Percentiles rank a stretch among this genome's conserved stretches.
Evolutionary conservation across 148 eudicot genomes (phyloP).

Genomic region (Chenopodium formosanum): DNA sequence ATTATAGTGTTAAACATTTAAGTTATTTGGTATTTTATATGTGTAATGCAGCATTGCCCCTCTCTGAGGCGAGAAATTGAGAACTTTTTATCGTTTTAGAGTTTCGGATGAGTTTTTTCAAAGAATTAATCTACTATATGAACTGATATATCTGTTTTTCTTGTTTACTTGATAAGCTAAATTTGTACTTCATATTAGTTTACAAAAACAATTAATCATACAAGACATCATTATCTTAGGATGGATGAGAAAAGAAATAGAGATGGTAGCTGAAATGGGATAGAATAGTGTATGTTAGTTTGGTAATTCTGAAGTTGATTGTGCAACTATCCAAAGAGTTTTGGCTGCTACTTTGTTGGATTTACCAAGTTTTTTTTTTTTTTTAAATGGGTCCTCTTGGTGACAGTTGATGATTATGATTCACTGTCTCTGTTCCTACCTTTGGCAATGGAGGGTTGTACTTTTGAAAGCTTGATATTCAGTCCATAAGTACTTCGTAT

Average conservation of each 20-base stretch:
- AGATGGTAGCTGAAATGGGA: background rate
- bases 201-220: background rate
- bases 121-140: background rate
- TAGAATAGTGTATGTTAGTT: background rate
- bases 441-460: background rate
- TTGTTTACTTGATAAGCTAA: background rate
- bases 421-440: background rate
- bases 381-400: background rate
- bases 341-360: background rate
- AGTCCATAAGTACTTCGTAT: background rate
- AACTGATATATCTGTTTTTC: background rate
- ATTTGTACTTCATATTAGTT: background rate
- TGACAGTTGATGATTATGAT: background rate
- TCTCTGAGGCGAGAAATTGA: background rate
- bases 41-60: background rate
- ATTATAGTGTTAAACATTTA: background rate
- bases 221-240: background rate
- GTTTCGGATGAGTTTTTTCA: slow-evolving; percentile 2
- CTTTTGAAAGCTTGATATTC: background rate
- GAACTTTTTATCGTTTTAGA: background rate
- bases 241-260: background rate
- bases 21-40: background rate
- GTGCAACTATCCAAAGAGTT: background rate
- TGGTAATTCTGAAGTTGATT: background rate
- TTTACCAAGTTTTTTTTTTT: background rate